Evolutionary conservation across 352 stramenopile genomes (phyloP).

Genomic region (Pythium phragmiticola): DNA sequence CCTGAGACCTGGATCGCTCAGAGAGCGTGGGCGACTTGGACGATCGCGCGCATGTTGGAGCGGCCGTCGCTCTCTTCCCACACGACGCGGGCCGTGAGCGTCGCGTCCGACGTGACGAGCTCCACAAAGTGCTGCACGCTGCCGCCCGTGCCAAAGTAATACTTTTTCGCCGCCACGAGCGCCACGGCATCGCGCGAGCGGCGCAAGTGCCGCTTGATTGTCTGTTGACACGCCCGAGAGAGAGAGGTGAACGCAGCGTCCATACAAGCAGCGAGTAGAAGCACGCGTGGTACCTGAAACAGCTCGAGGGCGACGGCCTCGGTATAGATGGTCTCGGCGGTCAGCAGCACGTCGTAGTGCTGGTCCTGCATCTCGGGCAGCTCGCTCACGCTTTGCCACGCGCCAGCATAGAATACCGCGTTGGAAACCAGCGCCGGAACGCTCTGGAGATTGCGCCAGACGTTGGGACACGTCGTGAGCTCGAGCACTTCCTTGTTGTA

Average conservation of each 20-base stretch:
- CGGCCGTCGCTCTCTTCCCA: constrained; percentile 69
- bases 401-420: constrained; percentile 76
- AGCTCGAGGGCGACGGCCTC: constrained; percentile 67
- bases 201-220: constrained; percentile 74
- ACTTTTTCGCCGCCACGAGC: constrained; percentile 82
- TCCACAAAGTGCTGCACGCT: constrained; percentile 84
- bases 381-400: constrained; percentile 60
- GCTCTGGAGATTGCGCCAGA: constrained; percentile 42
- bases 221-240: constrained; percentile 28
- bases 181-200: constrained; percentile 39
- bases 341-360: constrained; percentile 78
- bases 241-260: too few relatives aligned
- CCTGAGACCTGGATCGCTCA: not conserved
- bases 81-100: constrained; percentile 55
- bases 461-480: constrained; percentile 81
- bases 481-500: constrained; percentile 89
- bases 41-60: constrained; percentile 84
- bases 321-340: constrained; percentile 85
- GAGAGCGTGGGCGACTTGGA: constrained; percentile 42
- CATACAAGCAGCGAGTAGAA: too few relatives aligned
- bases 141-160: constrained; percentile 86
- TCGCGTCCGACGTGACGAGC: constrained; percentile 44
- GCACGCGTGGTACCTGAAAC: constrained; percentile 42
- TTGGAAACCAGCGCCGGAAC: constrained; percentile 31
- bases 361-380: constrained; percentile 45